A percentile compares a stretch with the other conserved stretches of the same genome.
phyloP scores from a whole-genome alignment of 345 rosid species.

The Alliaria petiolata region DNA sequence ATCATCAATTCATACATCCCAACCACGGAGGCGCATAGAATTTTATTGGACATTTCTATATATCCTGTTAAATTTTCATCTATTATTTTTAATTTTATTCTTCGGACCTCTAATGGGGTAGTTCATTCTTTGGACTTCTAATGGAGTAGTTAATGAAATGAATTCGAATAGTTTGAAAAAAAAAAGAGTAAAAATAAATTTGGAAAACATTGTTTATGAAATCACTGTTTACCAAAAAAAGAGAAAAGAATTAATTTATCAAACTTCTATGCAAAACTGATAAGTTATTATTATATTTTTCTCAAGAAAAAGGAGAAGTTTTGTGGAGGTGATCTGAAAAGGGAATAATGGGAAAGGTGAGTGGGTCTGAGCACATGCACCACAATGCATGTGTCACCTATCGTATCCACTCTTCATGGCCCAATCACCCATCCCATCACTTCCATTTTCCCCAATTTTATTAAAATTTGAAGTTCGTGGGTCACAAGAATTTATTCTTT shows the following conservation, averaged over 20 bases:
- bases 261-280: neutral
- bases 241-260: neutral
- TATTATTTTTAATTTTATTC: too few species aligned
- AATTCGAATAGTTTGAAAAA: too few species aligned
- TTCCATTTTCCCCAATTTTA: neutral
- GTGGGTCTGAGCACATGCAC: slow-evolving; percentile 33
- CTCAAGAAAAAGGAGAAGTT: neutral
- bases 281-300: neutral
- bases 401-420: slow-evolving; percentile 40
- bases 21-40: too few species aligned
- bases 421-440: slow-evolving; percentile 24
- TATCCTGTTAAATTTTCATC: too few species aligned
- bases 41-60: too few species aligned
- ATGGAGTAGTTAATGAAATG: too few species aligned
- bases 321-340: slow-evolving; percentile 21
- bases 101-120: too few species aligned
- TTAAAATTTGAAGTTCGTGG: neutral
- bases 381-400: slow-evolving; percentile 41
- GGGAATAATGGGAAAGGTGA: slow-evolving; percentile 26
- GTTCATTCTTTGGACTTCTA: too few species aligned
- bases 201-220: too few species aligned
- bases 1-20: too few species aligned
- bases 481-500: slow-evolving; percentile 6
- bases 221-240: too few species aligned
- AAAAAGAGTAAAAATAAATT: too few species aligned